Conservation (phyloP, 139 green algal genomes). For the Astrephomene gubernaculifera region DNA sequence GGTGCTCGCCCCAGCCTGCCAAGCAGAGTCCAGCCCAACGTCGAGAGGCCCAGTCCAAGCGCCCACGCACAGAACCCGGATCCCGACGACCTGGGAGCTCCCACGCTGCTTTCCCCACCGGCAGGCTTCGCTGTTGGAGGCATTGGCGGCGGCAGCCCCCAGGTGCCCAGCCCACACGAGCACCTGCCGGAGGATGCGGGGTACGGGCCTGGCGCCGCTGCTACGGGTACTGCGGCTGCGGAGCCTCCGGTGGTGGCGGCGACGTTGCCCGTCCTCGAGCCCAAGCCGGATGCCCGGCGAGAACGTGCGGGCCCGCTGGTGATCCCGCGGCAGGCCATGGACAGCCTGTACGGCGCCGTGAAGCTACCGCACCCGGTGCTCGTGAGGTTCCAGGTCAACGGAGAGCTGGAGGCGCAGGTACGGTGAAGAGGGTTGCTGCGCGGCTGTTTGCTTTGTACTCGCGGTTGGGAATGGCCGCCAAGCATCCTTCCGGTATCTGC, state of each 20-base stretch:
- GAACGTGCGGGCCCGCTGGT: not conserved
- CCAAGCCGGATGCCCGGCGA: not conserved
- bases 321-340: conserved; percentile 10
- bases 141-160: not conserved
- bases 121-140: too few relatives aligned
- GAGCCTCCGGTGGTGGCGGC: not conserved
- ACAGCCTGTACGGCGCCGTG: conserved; percentile 15
- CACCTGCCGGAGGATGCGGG: not conserved
- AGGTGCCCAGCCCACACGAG: not conserved
- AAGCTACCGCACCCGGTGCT: conserved; percentile 8
- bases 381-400: conserved; percentile 7
- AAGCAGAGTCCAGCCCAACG: not conserved
- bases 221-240: not conserved
- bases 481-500: too few relatives aligned
- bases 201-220: not conserved
- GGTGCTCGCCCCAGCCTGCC: not conserved
- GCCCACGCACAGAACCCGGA: not conserved
- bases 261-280: not conserved
- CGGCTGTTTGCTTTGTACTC: too few relatives aligned
- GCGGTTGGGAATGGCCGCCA: too few relatives aligned
- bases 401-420: conserved; percentile 16
- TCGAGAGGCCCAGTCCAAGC: not conserved
- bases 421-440: too few relatives aligned
- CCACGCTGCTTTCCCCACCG: too few relatives aligned
- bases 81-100: not conserved